phyloP scores from a whole-genome alignment of 208 protist genomes.

The Crithidia thermophila region DNA sequence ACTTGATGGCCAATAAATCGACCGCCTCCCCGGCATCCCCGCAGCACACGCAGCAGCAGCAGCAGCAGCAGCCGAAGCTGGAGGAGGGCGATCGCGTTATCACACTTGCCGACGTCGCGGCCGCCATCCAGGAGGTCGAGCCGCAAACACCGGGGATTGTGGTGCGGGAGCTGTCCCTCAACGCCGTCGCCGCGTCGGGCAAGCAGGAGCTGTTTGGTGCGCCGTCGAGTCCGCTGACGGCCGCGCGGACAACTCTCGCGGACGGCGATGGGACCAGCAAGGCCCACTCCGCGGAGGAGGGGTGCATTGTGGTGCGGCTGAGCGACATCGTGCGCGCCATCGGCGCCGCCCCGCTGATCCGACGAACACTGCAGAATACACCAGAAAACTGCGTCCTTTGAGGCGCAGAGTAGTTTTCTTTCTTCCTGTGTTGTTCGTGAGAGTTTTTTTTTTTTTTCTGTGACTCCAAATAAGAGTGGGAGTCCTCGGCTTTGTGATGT shows the following conservation, averaged over 20 bases:
- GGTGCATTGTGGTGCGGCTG: constrained; percentile 35
- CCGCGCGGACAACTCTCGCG: background rate
- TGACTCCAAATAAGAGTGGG: too few species aligned
- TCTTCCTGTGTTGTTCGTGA: constrained; percentile 8
- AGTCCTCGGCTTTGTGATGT: too few species aligned
- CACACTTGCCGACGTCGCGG: constrained; percentile 44
- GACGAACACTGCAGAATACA: constrained; percentile 35
- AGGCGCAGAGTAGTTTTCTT: background rate
- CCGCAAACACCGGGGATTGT: constrained; percentile 68
- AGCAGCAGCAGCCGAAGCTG: background rate
- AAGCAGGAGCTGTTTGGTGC: background rate
- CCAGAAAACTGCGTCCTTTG: constrained; percentile 40
- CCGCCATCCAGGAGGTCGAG: constrained; percentile 59
- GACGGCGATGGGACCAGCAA: background rate
- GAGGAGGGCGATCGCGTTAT: constrained; percentile 40
- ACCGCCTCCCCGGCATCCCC: background rate
- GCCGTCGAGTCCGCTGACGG: background rate
- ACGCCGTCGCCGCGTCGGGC: constrained; percentile 29
- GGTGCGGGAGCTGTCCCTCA: constrained; percentile 67
- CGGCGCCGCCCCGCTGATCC: constrained; percentile 59
- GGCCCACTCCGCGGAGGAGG: constrained; percentile 8
- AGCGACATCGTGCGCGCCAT: constrained; percentile 70
- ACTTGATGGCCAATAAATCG: background rate
- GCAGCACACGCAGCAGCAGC: background rate
- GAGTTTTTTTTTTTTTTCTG: background rate